phyloP scores from a whole-genome alignment of 129 eudicot genomes.

The Deinandra increscens region DNA sequence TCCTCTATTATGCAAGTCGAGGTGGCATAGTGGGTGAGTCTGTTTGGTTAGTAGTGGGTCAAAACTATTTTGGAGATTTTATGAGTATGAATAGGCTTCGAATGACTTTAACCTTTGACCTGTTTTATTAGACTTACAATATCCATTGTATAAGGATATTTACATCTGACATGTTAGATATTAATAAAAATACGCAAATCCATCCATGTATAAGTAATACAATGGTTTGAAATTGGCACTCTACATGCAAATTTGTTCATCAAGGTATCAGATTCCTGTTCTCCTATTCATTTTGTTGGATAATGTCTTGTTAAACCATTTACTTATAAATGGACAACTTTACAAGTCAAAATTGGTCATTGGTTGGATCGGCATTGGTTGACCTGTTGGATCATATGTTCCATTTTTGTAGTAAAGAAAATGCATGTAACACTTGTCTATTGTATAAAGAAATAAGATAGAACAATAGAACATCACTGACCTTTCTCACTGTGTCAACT shows the following conservation, averaged over 20 bases:
- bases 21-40: background rate
- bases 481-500: background rate
- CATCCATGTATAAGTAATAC: too few species aligned
- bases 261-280: background rate
- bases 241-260: constrained; percentile 5
- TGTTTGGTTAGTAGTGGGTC: background rate
- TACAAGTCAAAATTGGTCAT: background rate
- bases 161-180: background rate
- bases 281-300: constrained; percentile 1
- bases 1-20: constrained; percentile 9
- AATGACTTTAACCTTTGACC: constrained; percentile 3
- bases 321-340: background rate
- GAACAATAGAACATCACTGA: background rate
- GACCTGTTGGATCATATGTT: constrained; percentile 11
- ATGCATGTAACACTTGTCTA: background rate
- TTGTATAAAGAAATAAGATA: background rate
- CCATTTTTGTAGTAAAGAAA: background rate
- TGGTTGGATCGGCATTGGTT: background rate
- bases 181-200: background rate
- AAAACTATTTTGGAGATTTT: background rate
- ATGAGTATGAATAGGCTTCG: background rate
- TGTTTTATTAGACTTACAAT: too few species aligned
- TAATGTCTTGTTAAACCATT: background rate
- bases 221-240: background rate
- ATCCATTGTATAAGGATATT: too few species aligned